phyloP scores from a whole-genome alignment of 148 eudicot species.

The Silene conica region DNA sequence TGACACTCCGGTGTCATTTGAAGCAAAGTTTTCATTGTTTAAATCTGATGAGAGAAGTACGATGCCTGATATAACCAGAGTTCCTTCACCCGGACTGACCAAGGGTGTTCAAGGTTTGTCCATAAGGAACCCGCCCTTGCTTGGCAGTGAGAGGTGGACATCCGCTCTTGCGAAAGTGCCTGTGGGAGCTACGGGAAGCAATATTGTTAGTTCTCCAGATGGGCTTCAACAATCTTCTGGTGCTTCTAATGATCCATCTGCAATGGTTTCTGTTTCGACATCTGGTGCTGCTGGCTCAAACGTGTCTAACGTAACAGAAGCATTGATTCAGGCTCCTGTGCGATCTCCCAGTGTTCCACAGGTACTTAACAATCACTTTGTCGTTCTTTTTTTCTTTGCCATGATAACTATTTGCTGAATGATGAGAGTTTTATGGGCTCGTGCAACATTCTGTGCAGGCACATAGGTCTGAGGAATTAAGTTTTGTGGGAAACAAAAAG shows the following conservation, averaged over 20 bases:
- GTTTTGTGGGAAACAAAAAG: constrained; percentile 67
- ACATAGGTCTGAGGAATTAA: constrained; percentile 81
- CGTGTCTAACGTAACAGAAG: constrained; percentile 84
- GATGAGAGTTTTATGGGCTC: not conserved
- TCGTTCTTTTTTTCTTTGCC: not conserved
- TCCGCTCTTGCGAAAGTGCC: constrained; percentile 89
- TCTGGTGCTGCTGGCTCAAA: constrained; percentile 32
- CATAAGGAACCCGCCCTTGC: constrained; percentile 44
- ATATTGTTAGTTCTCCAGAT: constrained; percentile 30
- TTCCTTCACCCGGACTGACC: constrained; percentile 68
- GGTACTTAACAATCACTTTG: constrained; percentile 33
- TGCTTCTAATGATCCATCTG: not conserved
- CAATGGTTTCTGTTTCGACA: constrained; percentile 17
- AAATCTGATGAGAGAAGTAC: constrained; percentile 62
- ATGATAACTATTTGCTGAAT: not conserved
- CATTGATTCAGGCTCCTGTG: constrained; percentile 70
- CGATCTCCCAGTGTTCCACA: constrained; percentile 49
- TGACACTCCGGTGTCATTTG: constrained; percentile 52
- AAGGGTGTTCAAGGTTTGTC: constrained; percentile 61
- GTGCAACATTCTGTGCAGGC: constrained; percentile 48
- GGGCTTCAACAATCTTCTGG: constrained; percentile 24
- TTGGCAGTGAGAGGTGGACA: constrained; percentile 77
- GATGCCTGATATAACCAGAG: constrained; percentile 50
- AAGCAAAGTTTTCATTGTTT: constrained; percentile 73
- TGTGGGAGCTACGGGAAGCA: constrained; percentile 34